Conservation (phyloP, 2,329 filamentous ascomycete species). For the Sclerotinia sclerotiorum region DNA sequence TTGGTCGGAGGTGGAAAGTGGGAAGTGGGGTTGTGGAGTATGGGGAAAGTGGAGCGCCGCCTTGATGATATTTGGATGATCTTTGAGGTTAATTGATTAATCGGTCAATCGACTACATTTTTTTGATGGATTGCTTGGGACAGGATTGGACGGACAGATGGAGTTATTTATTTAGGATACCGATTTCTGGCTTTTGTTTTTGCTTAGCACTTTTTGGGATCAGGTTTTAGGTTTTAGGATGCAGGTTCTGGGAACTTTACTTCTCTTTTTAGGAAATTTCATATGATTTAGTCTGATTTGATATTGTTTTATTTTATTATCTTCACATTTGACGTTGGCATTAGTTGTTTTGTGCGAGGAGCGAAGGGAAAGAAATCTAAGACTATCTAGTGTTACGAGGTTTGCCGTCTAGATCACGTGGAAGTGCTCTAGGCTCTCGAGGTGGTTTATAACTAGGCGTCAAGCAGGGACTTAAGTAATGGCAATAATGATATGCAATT, state of each 20-base stretch:
- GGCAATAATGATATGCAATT: too few relatives aligned
- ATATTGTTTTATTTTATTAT: background rate
- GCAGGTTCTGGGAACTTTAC: background rate
- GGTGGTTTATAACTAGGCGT: too few relatives aligned
- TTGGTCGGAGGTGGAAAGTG: background rate
- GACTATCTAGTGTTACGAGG: too few relatives aligned
- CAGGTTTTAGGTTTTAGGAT: background rate
- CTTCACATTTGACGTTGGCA: too few relatives aligned
- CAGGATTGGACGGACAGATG: background rate
- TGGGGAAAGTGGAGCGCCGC: background rate
- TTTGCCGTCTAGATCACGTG: too few relatives aligned
- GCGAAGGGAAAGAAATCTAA: too few relatives aligned
- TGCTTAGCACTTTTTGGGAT: background rate
- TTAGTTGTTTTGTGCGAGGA: too few relatives aligned
- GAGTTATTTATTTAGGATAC: slow-evolving; percentile 14
- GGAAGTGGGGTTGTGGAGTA: background rate
- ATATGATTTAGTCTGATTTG: too few relatives aligned
- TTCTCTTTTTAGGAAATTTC: background rate
- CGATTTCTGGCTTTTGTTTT: background rate
- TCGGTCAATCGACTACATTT: background rate
- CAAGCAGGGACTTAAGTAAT: too few relatives aligned
- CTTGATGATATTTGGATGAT: background rate
- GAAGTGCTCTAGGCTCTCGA: too few relatives aligned
- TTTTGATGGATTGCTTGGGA: background rate
- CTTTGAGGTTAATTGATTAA: background rate